Evolutionary conservation across 208 protist species (phyloP).

Genomic region (Trichomonas tenax): DNA sequence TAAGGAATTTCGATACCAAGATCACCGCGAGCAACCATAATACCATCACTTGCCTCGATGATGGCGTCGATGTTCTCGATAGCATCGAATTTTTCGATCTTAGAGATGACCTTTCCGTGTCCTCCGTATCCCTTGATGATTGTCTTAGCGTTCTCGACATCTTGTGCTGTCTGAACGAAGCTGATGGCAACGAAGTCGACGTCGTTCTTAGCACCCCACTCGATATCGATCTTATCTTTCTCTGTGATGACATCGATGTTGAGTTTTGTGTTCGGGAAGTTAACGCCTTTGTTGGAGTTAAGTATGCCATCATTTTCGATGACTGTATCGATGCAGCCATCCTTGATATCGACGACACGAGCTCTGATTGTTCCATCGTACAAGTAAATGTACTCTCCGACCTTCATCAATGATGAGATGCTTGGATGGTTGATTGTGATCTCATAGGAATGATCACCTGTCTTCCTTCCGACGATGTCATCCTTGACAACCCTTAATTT

Average conservation of each 20-base stretch:
- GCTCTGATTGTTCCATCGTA: neutral
- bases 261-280: neutral
- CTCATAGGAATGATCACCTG: neutral
- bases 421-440: neutral
- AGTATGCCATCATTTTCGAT: conserved; percentile 88
- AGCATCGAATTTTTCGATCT: conserved; percentile 96
- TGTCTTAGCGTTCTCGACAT: conserved; percentile 71
- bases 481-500: conserved; percentile 39
- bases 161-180: conserved; percentile 75
- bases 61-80: conserved; percentile 92
- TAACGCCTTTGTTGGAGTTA: conserved; percentile 53
- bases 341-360: neutral
- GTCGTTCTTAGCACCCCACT: conserved; percentile 76
- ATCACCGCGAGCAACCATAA: conserved; percentile 95
- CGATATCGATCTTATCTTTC: conserved; percentile 67
- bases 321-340: conserved; percentile 55
- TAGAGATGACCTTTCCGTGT: conserved; percentile 74
- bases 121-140: conserved; percentile 64
- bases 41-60: conserved; percentile 74
- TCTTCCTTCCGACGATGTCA: neutral
- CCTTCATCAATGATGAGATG: neutral
- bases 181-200: conserved; percentile 95
- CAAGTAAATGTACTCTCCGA: neutral
- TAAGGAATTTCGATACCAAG: conserved; percentile 91
- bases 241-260: neutral